Evolutionary conservation across 2,329 filamentous ascomycete species (phyloP).

Genomic region (Cercospora sp.): DNA sequence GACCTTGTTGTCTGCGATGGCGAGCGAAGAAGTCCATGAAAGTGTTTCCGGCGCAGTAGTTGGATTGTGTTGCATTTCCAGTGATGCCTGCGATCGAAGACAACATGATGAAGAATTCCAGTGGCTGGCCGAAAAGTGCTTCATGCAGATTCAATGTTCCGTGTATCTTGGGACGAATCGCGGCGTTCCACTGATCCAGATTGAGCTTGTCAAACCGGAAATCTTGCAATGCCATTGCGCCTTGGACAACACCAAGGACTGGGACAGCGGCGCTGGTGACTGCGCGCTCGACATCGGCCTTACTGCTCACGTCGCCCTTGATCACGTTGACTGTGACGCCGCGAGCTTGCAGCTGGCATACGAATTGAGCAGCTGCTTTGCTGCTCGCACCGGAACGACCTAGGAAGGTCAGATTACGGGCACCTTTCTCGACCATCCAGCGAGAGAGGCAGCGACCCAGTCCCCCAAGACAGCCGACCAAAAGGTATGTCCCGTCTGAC

Average conservation of each 20-base stretch:
- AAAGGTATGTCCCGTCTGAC: background rate
- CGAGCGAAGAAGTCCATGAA: constrained; percentile 27
- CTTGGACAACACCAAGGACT: background rate
- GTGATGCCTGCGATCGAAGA: background rate
- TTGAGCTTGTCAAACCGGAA: background rate
- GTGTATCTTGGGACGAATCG: background rate
- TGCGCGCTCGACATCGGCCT: background rate
- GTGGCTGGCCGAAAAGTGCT: background rate
- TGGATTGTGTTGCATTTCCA: constrained; percentile 39
- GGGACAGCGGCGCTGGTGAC: background rate
- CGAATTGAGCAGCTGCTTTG: background rate
- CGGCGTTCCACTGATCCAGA: background rate
- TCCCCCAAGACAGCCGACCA: background rate
- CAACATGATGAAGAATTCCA: background rate
- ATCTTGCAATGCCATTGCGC: background rate
- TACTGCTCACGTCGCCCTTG: background rate
- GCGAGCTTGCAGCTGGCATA: background rate
- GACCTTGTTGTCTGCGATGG: constrained; percentile 1
- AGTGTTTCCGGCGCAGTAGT: constrained; percentile 26
- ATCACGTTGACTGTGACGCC: background rate
- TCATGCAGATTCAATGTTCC: background rate
- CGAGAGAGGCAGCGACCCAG: background rate
- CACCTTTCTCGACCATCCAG: background rate
- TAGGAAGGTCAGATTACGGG: background rate
- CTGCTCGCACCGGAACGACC: background rate